Percentiles rank a stretch among this genome's conserved stretches.
Evolutionary conservation across 2,329 filamentous ascomycete genomes (phyloP).

Genomic region (Bretziella fagacearum): DNA sequence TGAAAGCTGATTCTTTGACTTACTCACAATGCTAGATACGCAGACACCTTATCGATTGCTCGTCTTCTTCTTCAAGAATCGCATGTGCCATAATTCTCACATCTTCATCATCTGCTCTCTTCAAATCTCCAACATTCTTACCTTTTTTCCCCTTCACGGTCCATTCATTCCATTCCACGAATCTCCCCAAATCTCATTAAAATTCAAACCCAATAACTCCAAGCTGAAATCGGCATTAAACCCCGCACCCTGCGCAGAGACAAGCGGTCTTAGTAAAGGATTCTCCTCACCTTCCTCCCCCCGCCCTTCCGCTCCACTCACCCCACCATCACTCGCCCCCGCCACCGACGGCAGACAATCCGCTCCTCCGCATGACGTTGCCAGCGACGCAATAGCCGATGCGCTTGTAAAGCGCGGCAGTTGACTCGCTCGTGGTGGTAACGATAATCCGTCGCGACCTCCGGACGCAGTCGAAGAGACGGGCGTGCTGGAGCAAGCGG

Average conservation of each 20-base stretch:
- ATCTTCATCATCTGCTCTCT: too few species aligned
- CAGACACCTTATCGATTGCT: too few species aligned
- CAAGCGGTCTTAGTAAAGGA: slow-evolving; percentile 13
- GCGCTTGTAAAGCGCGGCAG: neutral
- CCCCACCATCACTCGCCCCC: neutral
- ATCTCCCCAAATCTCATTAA: slow-evolving; percentile 40
- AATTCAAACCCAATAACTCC: slow-evolving; percentile 34
- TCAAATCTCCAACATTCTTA: too few species aligned
- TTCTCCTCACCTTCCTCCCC: neutral
- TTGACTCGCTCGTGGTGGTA: too few species aligned
- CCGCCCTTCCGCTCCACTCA: neutral
- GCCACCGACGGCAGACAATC: slow-evolving; percentile 19
- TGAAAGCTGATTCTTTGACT: too few species aligned
- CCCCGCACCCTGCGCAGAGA: slow-evolving; percentile 19
- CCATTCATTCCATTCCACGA: slow-evolving; percentile 26
- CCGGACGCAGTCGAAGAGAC: too few species aligned
- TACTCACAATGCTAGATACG: too few species aligned
- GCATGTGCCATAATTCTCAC: too few species aligned
- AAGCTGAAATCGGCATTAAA: slow-evolving; percentile 38
- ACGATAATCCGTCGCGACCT: too few species aligned
- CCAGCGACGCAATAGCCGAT: neutral
- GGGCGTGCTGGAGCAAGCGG: too few species aligned
- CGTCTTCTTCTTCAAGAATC: too few species aligned
- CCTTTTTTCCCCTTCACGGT: too few species aligned
- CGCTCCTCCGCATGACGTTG: neutral